Percentiles rank a stretch among this genome's conserved stretches.
Conservation (phyloP, 805 yeast species). For the Debaryomyces hansenii region DNA sequence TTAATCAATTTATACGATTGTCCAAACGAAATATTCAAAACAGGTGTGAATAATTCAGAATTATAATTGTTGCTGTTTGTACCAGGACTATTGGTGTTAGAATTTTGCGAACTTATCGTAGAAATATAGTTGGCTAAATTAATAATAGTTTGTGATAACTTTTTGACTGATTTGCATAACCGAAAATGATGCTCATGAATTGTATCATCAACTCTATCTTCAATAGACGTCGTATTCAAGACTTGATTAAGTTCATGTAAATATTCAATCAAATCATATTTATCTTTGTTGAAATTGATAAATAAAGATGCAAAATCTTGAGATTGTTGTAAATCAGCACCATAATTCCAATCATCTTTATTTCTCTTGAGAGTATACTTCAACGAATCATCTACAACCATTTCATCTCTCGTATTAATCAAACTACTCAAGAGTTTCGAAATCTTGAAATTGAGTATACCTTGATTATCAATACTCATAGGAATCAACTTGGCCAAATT, state of each 20-base stretch:
- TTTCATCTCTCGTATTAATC: conserved; percentile 13
- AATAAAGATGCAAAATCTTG: conserved; percentile 19
- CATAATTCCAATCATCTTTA: not conserved
- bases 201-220: conserved; percentile 23
- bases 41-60: conserved; percentile 25
- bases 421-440: conserved; percentile 12
- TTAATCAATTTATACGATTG: conserved; percentile 36
- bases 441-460: conserved; percentile 14
- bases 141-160: conserved; percentile 25
- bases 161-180: conserved; percentile 38
- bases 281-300: conserved; percentile 28
- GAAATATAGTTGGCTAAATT: conserved; percentile 30
- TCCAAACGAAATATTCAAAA: conserved; percentile 31
- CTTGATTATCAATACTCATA: conserved; percentile 2
- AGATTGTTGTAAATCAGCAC: not conserved
- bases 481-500: conserved; percentile 19
- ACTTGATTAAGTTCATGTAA: conserved; percentile 29
- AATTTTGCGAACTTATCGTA: conserved; percentile 12
- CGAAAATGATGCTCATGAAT: conserved; percentile 40
- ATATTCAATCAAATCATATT: conserved; percentile 36
- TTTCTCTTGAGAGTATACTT: not conserved
- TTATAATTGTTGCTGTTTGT: not conserved
- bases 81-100: not conserved
- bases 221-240: conserved; percentile 8
- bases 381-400: conserved; percentile 9